phyloP scores from a whole-genome alignment of 495 filamentous ascomycete species.

The Penicillium antarcticum region DNA sequence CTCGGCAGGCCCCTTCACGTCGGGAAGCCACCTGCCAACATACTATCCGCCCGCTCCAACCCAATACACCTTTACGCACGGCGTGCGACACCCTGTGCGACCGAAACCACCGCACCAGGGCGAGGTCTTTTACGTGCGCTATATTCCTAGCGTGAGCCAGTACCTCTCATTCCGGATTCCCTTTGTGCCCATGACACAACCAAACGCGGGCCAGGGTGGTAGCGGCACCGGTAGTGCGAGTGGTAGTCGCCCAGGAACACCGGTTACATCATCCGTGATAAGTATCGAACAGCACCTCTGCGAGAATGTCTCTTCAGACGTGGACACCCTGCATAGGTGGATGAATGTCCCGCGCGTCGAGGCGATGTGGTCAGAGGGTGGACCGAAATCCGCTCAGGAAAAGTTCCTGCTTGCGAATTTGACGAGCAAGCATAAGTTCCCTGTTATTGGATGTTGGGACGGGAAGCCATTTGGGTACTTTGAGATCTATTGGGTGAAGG shows the following conservation, averaged over 20 bases:
- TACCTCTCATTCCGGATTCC: constrained; percentile 87
- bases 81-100: constrained; percentile 80
- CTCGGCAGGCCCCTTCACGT: constrained; percentile 67
- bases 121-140: constrained; percentile 85
- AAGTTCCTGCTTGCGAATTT: constrained; percentile 65
- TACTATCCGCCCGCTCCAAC: constrained; percentile 83
- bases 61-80: constrained; percentile 76
- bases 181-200: constrained; percentile 28
- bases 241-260: constrained; percentile 15
- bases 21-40: constrained; percentile 77
- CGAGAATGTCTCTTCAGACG: constrained; percentile 51
- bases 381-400: constrained; percentile 60
- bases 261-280: constrained; percentile 25
- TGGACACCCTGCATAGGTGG: constrained; percentile 81
- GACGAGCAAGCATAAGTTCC: constrained; percentile 72
- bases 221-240: not conserved
- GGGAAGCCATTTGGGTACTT: constrained; percentile 96
- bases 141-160: constrained; percentile 75
- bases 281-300: constrained; percentile 27
- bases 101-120: constrained; percentile 87
- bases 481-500: constrained; percentile 98
- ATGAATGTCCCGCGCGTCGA: constrained; percentile 84
- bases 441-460: constrained; percentile 90
- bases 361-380: constrained; percentile 74
- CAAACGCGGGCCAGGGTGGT: not conserved